A percentile compares a stretch with the other conserved stretches of the same genome.
phyloP scores from a whole-genome alignment of 1,284 basidiomycete species.

The Cutaneotrichosporon mucoides region DNA sequence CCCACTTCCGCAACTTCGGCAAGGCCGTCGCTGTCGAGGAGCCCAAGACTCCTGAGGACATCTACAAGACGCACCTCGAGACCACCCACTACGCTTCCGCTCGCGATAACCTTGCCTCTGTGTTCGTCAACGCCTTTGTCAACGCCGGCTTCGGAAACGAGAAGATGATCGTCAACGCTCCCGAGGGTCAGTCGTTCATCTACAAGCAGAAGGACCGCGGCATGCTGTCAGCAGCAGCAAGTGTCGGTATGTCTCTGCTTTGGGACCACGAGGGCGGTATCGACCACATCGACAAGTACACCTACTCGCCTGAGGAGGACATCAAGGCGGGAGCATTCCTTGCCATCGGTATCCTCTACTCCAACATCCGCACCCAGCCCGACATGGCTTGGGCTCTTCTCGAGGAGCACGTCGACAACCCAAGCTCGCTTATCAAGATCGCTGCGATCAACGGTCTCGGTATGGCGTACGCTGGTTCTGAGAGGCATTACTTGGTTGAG shows the following conservation, averaged over 20 bases:
- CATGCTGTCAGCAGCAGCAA: constrained; percentile 95
- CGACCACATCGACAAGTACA: constrained; percentile 95
- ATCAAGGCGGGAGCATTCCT: constrained; percentile 97
- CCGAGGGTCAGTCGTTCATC: constrained; percentile 95
- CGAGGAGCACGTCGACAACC: constrained; percentile 86
- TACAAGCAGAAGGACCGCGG: constrained; percentile 99
- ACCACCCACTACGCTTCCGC: constrained; percentile 80
- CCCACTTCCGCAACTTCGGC: constrained; percentile 84
- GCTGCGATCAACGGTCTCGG: constrained; percentile 86
- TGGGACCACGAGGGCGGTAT: constrained; percentile 97
- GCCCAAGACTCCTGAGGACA: constrained; percentile 88
- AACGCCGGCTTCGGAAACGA: constrained; percentile 99
- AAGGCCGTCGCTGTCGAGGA: constrained; percentile 91
- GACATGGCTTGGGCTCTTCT: constrained; percentile 91
- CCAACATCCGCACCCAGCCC: constrained; percentile 84
- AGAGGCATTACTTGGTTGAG: constrained; percentile 78
- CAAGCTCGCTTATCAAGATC: constrained; percentile 75
- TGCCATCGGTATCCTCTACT: constrained; percentile 90
- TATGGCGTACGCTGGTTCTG: constrained; percentile 89
- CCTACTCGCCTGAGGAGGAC: constrained; percentile 91
- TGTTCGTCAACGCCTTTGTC: constrained; percentile 98
- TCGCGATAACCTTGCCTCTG: constrained; percentile 88
- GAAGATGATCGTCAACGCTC: constrained; percentile 93
- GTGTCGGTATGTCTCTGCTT: constrained; percentile 83
- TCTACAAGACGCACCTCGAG: constrained; percentile 96